phyloP scores from a whole-genome alignment of 176 grass and related monocot species.

The Ensete glaucum region DNA sequence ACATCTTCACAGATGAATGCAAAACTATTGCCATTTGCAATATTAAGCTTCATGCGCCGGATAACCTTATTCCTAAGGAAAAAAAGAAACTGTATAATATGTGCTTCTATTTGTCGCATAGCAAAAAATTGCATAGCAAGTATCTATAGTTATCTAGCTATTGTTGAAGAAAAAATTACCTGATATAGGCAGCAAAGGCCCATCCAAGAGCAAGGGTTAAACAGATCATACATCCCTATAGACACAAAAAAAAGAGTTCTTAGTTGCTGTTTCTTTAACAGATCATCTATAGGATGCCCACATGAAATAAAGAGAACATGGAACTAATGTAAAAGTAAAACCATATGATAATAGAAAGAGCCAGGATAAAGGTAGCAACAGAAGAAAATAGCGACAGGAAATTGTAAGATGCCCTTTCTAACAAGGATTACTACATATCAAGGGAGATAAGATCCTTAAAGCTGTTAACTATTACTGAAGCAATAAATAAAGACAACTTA shows the following conservation, averaged over 20 bases:
- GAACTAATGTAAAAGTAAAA: neutral
- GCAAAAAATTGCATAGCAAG: neutral
- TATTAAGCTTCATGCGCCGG: slow-evolving; percentile 41
- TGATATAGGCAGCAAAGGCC: slow-evolving; percentile 65
- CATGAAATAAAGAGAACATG: no score
- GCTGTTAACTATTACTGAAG: no score
- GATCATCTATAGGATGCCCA: neutral
- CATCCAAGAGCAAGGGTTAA: slow-evolving; percentile 80
- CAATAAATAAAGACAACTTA: no score
- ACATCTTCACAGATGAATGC: slow-evolving; percentile 81
- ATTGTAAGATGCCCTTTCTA: no score
- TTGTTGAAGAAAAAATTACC: slow-evolving; percentile 35
- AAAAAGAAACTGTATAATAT: neutral
- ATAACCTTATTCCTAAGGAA: slow-evolving; percentile 48
- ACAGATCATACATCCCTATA: slow-evolving; percentile 74
- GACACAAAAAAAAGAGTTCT: slow-evolving; percentile 7
- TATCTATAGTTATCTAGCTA: slow-evolving; percentile 4
- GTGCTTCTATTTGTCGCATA: neutral
- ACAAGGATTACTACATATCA: no score
- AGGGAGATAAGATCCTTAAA: no score
- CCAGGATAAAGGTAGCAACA: neutral
- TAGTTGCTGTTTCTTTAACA: neutral
- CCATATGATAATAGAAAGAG: neutral
- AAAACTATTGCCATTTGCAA: slow-evolving; percentile 70
- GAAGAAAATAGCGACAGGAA: neutral